Evolutionary conservation across 2,329 filamentous ascomycete species (phyloP).

Genomic region (Drechslerella stenobrocha): DNA sequence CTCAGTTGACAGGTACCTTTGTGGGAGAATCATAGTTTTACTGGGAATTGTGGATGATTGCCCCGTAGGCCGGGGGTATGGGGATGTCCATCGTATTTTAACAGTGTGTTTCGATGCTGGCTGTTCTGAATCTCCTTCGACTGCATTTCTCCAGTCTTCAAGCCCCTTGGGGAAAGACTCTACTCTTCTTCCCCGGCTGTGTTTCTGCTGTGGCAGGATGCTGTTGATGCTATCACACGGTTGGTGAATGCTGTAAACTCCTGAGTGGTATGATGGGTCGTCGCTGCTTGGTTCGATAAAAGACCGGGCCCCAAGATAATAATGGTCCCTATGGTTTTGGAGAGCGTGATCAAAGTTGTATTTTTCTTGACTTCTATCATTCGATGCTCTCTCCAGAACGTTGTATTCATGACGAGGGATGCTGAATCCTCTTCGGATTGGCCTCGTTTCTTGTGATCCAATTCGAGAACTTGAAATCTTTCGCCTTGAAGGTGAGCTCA

Average conservation of each 20-base stretch:
- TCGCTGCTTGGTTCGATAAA: conserved; percentile 43
- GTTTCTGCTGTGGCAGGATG: conserved; percentile 26
- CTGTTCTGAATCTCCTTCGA: conserved; percentile 25
- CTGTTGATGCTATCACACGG: conserved; percentile 41
- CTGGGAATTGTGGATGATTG: not conserved
- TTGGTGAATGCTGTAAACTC: conserved; percentile 42
- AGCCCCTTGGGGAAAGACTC: conserved; percentile 29
- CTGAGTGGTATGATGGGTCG: conserved; percentile 38
- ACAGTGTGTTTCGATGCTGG: conserved; percentile 30
- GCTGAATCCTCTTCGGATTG: conserved; percentile 38
- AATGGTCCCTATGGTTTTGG: conserved; percentile 31
- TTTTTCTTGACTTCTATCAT: conserved; percentile 14
- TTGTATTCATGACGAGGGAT: conserved; percentile 39
- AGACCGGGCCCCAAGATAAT: conserved; percentile 35
- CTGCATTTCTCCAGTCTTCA: conserved; percentile 38
- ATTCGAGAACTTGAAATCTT: conserved; percentile 34
- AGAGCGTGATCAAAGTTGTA: conserved; percentile 41
- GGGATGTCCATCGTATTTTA: conserved; percentile 35
- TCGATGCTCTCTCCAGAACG: conserved; percentile 29
- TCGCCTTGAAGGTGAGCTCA: conserved; percentile 25
- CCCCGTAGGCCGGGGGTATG: conserved; percentile 5
- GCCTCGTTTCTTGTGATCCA: conserved; percentile 34
- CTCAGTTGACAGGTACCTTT: not conserved
- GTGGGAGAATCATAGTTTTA: not conserved
- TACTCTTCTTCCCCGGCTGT: conserved; percentile 21